Base-by-base conservation (phyloP, 78 protist genomes). In the Neovahlkampfia damariscottae region DNA sequence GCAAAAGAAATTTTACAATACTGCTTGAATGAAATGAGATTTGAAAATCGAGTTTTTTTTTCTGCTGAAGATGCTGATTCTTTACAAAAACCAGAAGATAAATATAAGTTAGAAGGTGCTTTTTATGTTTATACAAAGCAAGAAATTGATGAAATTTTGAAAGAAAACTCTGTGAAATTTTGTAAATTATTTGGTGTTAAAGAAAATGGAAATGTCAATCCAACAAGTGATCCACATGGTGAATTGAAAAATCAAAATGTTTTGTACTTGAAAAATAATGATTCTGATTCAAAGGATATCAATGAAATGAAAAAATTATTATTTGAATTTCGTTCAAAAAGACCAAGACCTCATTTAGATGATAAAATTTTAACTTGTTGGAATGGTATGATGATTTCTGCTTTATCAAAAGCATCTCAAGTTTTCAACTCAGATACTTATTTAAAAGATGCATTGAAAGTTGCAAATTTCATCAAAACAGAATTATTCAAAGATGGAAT, bases 11-110 rank as follows among this genome's bases (percentile, higher is more conserved):
- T 28, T 7, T 0, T 62, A 37, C 27, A 27, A 7, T 74, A 28
- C 35, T 66, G 62, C 41, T 0, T 1, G 34, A 19, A 28, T 30
- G 77, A 38, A 4, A 66, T 81, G 2, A 10, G 0, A 8, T 29
- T 7, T 7, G 32, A 58, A 0, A 0, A 3, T 0, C 86, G 85
- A 29, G 89, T 80, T 2, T 88, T 88, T 71, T 86, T 27, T 58
- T 34, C 70, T 9, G 89, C 92, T 6, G 88, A 83, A 29, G 92
- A 88, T 79, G 92, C 92, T 1, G 92, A 88, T 67, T 50, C 2
- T 27, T 32, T 67, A 29, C 40, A 27, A 37, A 30, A 19, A 19
- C 19, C 19, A 19, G 72, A 69, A 31, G 19, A 19, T n/a, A 28
- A 69, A 19, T 28, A 69, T 69, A 69, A 81, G 41, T 1, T 38